Evolutionary conservation across 2,329 filamentous ascomycete genomes (phyloP).

Genomic region (Aspergillus caelatus): DNA sequence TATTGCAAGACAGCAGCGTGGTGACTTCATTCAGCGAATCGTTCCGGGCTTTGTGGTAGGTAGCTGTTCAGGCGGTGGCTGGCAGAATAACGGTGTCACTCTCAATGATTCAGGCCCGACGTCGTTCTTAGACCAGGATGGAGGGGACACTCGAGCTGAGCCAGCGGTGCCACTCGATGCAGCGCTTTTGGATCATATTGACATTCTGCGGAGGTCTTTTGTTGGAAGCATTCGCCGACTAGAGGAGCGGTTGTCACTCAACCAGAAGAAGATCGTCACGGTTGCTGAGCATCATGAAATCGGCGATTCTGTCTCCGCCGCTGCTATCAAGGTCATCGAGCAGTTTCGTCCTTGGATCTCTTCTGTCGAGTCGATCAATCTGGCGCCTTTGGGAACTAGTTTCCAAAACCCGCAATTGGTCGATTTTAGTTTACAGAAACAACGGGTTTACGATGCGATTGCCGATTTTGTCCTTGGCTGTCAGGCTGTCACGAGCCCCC

Average conservation of each 20-base stretch:
- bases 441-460: constrained; percentile 89
- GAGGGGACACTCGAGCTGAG: constrained; percentile 72
- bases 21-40: constrained; percentile 89
- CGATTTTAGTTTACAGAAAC: constrained; percentile 89
- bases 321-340: constrained; percentile 79
- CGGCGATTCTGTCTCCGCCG: constrained; percentile 78
- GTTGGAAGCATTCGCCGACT: constrained; percentile 84
- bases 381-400: constrained; percentile 74
- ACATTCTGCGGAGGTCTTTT: constrained; percentile 82
- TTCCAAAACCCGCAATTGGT: constrained; percentile 82
- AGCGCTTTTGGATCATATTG: constrained; percentile 77
- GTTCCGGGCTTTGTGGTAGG: constrained; percentile 92
- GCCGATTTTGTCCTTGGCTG: constrained; percentile 86
- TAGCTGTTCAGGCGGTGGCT: constrained; percentile 80
- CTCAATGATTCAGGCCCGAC: constrained; percentile 66
- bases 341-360: constrained; percentile 88
- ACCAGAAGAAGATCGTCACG: constrained; percentile 84
- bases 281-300: constrained; percentile 76
- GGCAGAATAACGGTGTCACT: constrained; percentile 69
- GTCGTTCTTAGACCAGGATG: constrained; percentile 82
- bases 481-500: constrained; percentile 85
- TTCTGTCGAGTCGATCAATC: constrained; percentile 87
- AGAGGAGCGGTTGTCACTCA: constrained; percentile 76
- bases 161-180: constrained; percentile 75
- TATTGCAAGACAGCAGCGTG: constrained; percentile 87